Conservation (phyloP, 371 early-diverging fungal species). For the Rhizopus microsporus region DNA sequence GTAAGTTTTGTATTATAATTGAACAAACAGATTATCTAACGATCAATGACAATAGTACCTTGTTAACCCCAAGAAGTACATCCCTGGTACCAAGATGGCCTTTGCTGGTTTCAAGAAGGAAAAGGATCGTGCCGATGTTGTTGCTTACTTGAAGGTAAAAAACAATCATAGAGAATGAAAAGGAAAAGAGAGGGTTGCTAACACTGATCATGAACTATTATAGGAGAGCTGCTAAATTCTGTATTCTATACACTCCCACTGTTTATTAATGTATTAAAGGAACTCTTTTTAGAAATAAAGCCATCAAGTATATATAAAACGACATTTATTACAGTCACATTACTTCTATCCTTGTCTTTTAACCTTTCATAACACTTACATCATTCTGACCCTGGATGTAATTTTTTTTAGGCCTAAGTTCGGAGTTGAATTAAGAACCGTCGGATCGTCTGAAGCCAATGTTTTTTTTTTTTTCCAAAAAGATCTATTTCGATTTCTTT, state of each 20-base stretch:
- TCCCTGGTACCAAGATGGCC: slow-evolving; percentile 98
- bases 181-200: not conserved
- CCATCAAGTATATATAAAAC: not conserved
- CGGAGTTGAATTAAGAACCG: no score
- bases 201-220: not conserved
- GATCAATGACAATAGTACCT: slow-evolving; percentile 51
- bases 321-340: not conserved
- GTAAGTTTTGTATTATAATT: slow-evolving; percentile 14
- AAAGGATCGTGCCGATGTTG: slow-evolving; percentile 84
- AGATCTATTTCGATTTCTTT: no score
- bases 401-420: no score
- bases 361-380: no score
- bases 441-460: no score
- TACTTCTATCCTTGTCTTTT: no score
- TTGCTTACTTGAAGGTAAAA: slow-evolving; percentile 86
- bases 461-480: no score
- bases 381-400: no score
- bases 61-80: slow-evolving; percentile 98
- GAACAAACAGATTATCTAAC: not conserved
- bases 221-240: not conserved
- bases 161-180: not conserved
- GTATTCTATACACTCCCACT: no score
- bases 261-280: no score
- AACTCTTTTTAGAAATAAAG: not conserved
- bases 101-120: slow-evolving; percentile 99